Percentiles rank a stretch among this genome's conserved stretches.
These are phyloP conservation scores for Neurospora sp. DNA, from an alignment of 495 filamentous ascomycete species.

Conservation along the genomic window DNA sequence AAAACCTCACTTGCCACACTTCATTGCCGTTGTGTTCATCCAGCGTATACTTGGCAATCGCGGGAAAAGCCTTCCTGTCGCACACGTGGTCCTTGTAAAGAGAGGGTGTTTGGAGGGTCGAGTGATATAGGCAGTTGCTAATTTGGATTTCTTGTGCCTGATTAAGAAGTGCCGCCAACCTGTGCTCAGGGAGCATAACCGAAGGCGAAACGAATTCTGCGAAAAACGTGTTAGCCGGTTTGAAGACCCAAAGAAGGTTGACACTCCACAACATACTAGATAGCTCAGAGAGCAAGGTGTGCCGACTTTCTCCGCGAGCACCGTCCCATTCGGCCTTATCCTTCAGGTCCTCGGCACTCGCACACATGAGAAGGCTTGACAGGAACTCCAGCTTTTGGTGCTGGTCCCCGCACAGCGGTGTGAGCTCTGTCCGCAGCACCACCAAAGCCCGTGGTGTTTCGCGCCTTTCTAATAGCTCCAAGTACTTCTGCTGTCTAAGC, in stretches of 20 bases:
- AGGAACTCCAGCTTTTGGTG: conserved; percentile 63
- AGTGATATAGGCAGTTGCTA: conserved; percentile 78
- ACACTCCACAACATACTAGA: conserved; percentile 52
- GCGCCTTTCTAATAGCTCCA: conserved; percentile 74
- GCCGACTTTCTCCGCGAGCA: conserved; percentile 65
- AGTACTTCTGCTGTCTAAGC: conserved; percentile 86
- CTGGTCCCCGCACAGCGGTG: conserved; percentile 73
- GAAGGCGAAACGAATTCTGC: conserved; percentile 85
- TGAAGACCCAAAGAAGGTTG: background rate
- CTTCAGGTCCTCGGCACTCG: conserved; percentile 65
- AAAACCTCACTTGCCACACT: conserved; percentile 86
- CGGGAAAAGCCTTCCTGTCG: conserved; percentile 68
- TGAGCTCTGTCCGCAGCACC: conserved; percentile 80
- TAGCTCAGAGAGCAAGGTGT: conserved; percentile 64
- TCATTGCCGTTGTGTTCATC: conserved; percentile 62
- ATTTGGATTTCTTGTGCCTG: conserved; percentile 78
- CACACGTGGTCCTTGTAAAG: conserved; percentile 86
- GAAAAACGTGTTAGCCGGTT: background rate
- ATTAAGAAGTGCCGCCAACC: conserved; percentile 73
- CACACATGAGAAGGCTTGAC: conserved; percentile 86
- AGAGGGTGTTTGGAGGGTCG: conserved; percentile 65
- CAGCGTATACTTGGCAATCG: conserved; percentile 55
- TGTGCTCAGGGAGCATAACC: conserved; percentile 96
- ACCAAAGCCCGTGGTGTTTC: conserved; percentile 64
- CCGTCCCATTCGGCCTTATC: conserved; percentile 84